Evolutionary conservation across 192 early-diverging fungal species (phyloP).

Genomic region (Podila epigama): DNA sequence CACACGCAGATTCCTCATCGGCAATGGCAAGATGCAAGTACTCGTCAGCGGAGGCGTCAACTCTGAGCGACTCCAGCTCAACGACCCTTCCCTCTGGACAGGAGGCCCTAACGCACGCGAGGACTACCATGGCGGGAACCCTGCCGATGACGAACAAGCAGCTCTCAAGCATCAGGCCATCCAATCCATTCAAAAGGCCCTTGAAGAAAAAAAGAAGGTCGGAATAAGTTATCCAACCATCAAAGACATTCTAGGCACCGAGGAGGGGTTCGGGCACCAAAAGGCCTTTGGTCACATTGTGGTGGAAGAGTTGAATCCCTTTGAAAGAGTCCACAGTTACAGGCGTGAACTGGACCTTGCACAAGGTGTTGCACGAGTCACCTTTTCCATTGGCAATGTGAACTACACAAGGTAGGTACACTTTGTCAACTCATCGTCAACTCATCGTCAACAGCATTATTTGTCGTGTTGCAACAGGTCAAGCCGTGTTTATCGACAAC

Average conservation of each 20-base stretch:
- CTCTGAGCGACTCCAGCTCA: constrained; percentile 22
- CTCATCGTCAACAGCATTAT: too few species aligned
- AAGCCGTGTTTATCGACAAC: neutral
- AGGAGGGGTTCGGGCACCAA: constrained; percentile 29
- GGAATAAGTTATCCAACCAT: constrained; percentile 2
- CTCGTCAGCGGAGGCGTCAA: constrained; percentile 29
- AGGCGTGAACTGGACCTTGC: constrained; percentile 21
- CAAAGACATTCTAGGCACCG: constrained; percentile 19
- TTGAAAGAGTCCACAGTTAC: constrained; percentile 20
- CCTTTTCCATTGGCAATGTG: constrained; percentile 5
- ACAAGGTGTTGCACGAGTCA: constrained; percentile 11
- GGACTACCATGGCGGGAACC: constrained; percentile 32
- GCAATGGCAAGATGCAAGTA: constrained; percentile 25
- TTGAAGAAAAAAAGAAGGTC: constrained; percentile 20
- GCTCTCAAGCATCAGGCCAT: constrained; percentile 7
- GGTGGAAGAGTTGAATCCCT: constrained; percentile 24
- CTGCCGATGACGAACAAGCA: constrained; percentile 7
- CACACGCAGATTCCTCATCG: constrained; percentile 26
- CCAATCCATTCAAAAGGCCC: neutral
- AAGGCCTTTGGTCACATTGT: constrained; percentile 27
- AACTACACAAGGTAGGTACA: constrained; percentile 35
- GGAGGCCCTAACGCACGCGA: constrained; percentile 25
- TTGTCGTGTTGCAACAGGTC: neutral
- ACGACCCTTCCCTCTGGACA: constrained; percentile 30
- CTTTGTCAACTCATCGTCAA: too few species aligned